A percentile compares a stretch with the other conserved stretches of the same genome.
Evolutionary conservation across 192 early-diverging fungal species (phyloP).

Genomic region (Coemansia biformis): DNA sequence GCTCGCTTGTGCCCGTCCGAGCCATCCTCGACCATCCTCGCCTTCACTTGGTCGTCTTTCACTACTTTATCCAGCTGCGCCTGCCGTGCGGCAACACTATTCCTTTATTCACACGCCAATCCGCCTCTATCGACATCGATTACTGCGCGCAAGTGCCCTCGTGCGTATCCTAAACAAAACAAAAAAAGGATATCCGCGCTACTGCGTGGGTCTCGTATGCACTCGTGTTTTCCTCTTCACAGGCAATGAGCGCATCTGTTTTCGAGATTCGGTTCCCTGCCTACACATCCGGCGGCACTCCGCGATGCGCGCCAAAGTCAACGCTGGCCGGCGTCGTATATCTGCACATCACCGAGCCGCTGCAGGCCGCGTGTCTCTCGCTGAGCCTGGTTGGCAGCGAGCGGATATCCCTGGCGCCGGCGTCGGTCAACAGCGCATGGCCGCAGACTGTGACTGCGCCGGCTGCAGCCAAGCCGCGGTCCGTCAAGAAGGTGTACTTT

Average conservation of each 20-base stretch:
- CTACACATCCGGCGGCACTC: conserved; percentile 35
- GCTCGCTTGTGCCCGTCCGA: too few relatives aligned
- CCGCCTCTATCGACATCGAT: too few relatives aligned
- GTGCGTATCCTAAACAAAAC: too few relatives aligned
- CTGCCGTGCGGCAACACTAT: too few relatives aligned
- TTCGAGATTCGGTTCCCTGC: conserved; percentile 46
- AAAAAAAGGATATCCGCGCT: too few relatives aligned
- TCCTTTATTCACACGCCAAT: too few relatives aligned
- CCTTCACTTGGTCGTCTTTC: too few relatives aligned
- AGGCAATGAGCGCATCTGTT: conserved; percentile 11
- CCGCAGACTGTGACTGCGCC: conserved; percentile 1
- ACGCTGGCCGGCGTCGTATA: conserved; percentile 40
- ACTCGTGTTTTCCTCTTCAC: neutral
- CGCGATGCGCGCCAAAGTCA: conserved; percentile 40
- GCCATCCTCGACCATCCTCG: too few relatives aligned
- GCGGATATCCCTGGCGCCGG: conserved; percentile 30
- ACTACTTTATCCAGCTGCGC: too few relatives aligned
- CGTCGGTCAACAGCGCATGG: conserved; percentile 23
- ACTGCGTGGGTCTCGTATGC: neutral
- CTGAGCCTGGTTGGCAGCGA: conserved; percentile 36
- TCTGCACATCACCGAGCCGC: conserved; percentile 12
- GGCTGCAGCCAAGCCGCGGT: conserved; percentile 13
- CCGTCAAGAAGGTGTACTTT: conserved; percentile 38
- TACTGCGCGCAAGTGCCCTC: too few relatives aligned
- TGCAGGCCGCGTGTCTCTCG: conserved; percentile 22